Conservation (phyloP, 805 yeast species). For the Wickerhamiella siamensis region DNA sequence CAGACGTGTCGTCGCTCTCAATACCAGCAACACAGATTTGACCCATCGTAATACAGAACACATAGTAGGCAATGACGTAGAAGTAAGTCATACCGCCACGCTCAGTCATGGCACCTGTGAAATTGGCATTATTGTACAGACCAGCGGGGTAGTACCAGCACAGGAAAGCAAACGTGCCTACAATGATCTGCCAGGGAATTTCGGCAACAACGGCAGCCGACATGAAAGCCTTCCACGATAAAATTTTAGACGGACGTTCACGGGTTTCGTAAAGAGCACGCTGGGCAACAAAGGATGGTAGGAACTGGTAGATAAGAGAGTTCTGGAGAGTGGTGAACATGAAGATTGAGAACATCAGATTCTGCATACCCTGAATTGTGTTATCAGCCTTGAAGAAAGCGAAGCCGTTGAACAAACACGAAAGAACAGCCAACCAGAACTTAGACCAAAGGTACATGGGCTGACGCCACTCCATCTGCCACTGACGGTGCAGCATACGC, state of each 20-base stretch:
- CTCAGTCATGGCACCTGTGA: conserved; percentile 31
- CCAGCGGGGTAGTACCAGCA: conserved; percentile 39
- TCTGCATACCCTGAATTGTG: conserved; percentile 40
- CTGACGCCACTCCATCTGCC: conserved; percentile 40
- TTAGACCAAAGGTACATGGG: conserved; percentile 51
- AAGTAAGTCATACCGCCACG: conserved; percentile 40
- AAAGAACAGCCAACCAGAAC: conserved; percentile 32
- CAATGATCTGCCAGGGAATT: conserved; percentile 41
- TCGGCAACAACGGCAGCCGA: conserved; percentile 42
- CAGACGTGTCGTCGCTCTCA: conserved; percentile 55
- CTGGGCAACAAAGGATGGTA: conserved; percentile 40
- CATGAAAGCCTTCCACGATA: conserved; percentile 52
- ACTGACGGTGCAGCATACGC: conserved; percentile 31
- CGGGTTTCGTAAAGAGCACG: conserved; percentile 57
- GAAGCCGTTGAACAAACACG: conserved; percentile 59
- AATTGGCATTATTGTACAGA: conserved; percentile 31
- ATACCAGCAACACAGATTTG: conserved; percentile 41
- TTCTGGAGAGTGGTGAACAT: conserved; percentile 42
- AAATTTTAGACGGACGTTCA: conserved; percentile 57
- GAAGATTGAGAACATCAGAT: conserved; percentile 45
- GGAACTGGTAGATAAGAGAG: conserved; percentile 50
- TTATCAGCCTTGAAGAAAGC: conserved; percentile 46
- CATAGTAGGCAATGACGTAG: conserved; percentile 36
- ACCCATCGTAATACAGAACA: conserved; percentile 39
- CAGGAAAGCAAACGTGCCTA: conserved; percentile 38